Conservation (phyloP, 2,329 filamentous ascomycete species). For the Cryphonectria naterciae region DNA sequence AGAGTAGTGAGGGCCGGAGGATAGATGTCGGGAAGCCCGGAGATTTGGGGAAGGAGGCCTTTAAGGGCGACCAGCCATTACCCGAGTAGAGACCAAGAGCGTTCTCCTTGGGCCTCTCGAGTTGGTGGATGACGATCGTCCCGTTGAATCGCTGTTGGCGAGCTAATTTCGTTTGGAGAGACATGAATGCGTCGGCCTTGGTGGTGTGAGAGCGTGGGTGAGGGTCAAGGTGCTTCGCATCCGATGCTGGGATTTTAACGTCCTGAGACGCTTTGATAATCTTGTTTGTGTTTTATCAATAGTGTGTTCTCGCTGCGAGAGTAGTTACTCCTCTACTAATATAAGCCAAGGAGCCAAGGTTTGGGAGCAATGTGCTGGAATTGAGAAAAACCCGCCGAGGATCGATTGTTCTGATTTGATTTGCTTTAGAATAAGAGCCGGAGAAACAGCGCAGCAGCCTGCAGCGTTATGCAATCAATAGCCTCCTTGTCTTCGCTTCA, state of each 20-base stretch:
- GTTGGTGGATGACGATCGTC: conserved; percentile 1
- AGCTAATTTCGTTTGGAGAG: conserved; percentile 4
- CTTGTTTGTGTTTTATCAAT: neutral
- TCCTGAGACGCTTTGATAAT: neutral
- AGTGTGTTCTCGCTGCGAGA: neutral
- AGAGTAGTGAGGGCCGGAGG: neutral
- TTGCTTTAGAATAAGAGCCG: neutral
- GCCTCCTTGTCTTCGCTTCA: neutral
- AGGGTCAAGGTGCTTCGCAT: neutral
- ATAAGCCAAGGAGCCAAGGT: neutral
- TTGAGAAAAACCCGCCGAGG: neutral
- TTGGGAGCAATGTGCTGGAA: neutral
- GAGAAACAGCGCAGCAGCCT: neutral
- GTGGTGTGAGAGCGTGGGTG: neutral
- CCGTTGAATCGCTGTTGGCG: conserved; percentile 16
- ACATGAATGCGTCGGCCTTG: conserved; percentile 2
- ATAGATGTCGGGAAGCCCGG: neutral
- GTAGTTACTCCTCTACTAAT: neutral
- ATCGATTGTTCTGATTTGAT: neutral
- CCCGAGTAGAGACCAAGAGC: conserved; percentile 14
- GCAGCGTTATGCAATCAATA: neutral
- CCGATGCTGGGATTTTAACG: neutral
- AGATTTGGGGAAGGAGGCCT: neutral
- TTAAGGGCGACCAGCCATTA: neutral
- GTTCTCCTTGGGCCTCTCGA: conserved; percentile 10